Evolutionary conservation across 371 early-diverging fungal species (phyloP), one percentile per base, ranked within the genome.

Genomic region (Saksenaea oblongispora): DNA sequence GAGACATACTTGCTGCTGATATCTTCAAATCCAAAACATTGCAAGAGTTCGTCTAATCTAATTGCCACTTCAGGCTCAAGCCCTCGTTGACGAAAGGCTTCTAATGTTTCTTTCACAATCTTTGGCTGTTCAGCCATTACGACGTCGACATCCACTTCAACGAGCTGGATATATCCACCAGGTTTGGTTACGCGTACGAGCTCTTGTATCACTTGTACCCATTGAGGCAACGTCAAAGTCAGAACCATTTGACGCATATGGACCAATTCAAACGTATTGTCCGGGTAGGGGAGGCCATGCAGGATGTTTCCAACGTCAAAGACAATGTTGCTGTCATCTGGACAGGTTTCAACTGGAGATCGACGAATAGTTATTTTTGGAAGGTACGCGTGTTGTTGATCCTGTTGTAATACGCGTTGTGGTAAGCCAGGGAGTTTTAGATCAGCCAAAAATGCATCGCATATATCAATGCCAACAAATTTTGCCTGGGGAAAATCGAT

Each of bases 21-120:
- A n/a, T 74, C 69, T 42, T 44, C 44, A 51, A 71, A 59, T 3
- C 72, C 72, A 3, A 55, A 31, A 0, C 56, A 56, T 28, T 57
- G 37, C 27, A 74, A 44, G 8, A 65, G n/a, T 11, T 74, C 61
- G 15, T 53, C 34, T 18, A 61, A 8, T 14, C 54, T 14, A 10
- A 15, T 22, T 9, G 61, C 61, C n/a, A 61, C 18, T 1, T 42
- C 80, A 27, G 89, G 87, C 55, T 90, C 86, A 65, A 91, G 72
- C 1, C 91, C 93, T 53, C 94, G 73, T 54, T 90, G 85, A 54
- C 87, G 79, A 53, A 61, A 47, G 5, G 35, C 35, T 13, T 18
- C 8, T 1, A 61, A 1, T 13, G 61, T 34, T 47, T 61, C 17
- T 3, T 61, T 13, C 14, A 34, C 37, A 8, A 35, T 17, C 44